phyloP scores from a whole-genome alignment of 208 protist genomes.

The Blechomonas ayalai region DNA sequence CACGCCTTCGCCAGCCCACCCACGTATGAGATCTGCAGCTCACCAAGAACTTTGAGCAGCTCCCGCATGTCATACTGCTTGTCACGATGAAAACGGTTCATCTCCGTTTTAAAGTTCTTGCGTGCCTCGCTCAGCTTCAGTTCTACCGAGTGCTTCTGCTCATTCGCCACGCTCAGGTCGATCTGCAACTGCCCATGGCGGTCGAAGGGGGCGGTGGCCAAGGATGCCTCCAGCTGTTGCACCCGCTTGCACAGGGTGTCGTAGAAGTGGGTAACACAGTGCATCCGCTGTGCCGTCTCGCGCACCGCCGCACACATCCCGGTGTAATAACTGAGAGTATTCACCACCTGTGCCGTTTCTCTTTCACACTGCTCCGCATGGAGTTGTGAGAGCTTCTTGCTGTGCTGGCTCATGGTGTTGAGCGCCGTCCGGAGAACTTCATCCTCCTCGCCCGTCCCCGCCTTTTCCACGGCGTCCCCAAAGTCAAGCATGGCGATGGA shows the following conservation, averaged over 20 bases:
- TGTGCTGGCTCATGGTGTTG: slow-evolving; percentile 45
- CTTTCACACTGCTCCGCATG: slow-evolving; percentile 62
- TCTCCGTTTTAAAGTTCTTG: slow-evolving; percentile 43
- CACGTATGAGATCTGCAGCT: slow-evolving; percentile 76
- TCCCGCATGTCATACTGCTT: slow-evolving; percentile 80
- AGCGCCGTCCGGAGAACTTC: slow-evolving; percentile 39
- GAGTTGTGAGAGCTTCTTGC: slow-evolving; percentile 32
- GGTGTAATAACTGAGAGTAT: slow-evolving; percentile 76
- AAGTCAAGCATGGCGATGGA: slow-evolving; percentile 33
- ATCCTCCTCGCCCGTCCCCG: slow-evolving; percentile 50
- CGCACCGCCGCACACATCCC: slow-evolving; percentile 71
- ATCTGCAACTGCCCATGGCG: slow-evolving; percentile 12
- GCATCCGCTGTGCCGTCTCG: slow-evolving; percentile 51
- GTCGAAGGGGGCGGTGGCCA: neutral
- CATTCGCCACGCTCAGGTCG: slow-evolving; percentile 16
- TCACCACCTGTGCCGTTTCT: slow-evolving; percentile 60
- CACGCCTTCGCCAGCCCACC: slow-evolving; percentile 57
- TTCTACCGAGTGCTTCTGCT: slow-evolving; percentile 20
- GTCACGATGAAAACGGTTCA: slow-evolving; percentile 65
- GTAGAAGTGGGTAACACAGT: slow-evolving; percentile 19
- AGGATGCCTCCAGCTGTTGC: slow-evolving; percentile 1
- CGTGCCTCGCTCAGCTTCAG: slow-evolving; percentile 14
- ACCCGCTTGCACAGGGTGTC: slow-evolving; percentile 11
- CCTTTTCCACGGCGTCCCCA: slow-evolving; percentile 29
- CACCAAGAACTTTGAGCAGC: slow-evolving; percentile 64